A percentile compares a stretch with the other conserved stretches of the same genome.
Conservation (phyloP, 495 filamentous ascomycete genomes). For the Hamigera avellanea region DNA sequence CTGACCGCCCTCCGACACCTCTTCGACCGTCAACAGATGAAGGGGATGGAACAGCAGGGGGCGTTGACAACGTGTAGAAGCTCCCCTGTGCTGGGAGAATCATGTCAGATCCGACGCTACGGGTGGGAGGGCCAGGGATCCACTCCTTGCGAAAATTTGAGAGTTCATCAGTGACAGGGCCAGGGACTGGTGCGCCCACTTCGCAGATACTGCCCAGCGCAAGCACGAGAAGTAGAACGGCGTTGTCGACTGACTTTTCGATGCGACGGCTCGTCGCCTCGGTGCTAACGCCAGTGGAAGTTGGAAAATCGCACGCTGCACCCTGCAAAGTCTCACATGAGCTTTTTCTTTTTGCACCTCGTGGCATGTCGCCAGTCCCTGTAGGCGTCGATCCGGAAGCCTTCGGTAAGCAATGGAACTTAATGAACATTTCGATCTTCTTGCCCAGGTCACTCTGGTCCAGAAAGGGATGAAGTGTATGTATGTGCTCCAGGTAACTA, state of each 20-base stretch:
- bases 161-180: too few species aligned
- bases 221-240: slow-evolving; percentile 69
- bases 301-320: too few species aligned
- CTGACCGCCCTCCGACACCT: too few species aligned
- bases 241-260: slow-evolving; percentile 38
- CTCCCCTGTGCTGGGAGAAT: too few species aligned
- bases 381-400: slow-evolving; percentile 8
- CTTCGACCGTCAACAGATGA: too few species aligned
- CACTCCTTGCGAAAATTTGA: too few species aligned
- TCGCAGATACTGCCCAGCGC: slow-evolving; percentile 79
- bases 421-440: slow-evolving; percentile 43
- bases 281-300: too few species aligned
- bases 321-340: slow-evolving; percentile 24
- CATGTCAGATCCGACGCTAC: too few species aligned
- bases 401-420: slow-evolving; percentile 19
- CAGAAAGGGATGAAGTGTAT: slow-evolving; percentile 85
- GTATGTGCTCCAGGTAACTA: slow-evolving; percentile 69
- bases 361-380: slow-evolving; percentile 7
- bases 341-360: slow-evolving; percentile 32
- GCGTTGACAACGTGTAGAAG: too few species aligned
- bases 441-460: slow-evolving; percentile 35
- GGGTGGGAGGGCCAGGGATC: too few species aligned
- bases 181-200: slow-evolving; percentile 47
- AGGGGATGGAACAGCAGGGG: too few species aligned
- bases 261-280: too few species aligned